Conservation (phyloP, 495 filamentous ascomycete species). For the Aspergillus sclerotioniger region DNA sequence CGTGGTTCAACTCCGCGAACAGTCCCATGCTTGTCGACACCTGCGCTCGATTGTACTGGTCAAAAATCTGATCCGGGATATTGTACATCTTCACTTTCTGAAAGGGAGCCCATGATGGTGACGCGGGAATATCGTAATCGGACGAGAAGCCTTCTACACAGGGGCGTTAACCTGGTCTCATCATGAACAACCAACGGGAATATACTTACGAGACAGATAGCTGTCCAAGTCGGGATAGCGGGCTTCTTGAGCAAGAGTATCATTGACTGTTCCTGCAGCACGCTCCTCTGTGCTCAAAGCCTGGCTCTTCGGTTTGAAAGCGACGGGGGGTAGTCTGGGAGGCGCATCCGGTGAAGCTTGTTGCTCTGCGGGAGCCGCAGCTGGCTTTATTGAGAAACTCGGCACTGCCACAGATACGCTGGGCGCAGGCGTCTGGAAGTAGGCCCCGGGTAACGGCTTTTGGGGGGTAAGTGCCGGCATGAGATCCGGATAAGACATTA, state of each 20-base stretch:
- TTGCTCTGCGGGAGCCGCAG: slow-evolving; percentile 24
- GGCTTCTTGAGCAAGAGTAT: slow-evolving; percentile 67
- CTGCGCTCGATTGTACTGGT: slow-evolving; percentile 81
- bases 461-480: slow-evolving; percentile 53
- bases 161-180: slow-evolving; percentile 12
- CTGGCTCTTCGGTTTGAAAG: slow-evolving; percentile 35
- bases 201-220: slow-evolving; percentile 78
- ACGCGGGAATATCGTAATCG: slow-evolving; percentile 76
- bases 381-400: slow-evolving; percentile 22
- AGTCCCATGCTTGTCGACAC: slow-evolving; percentile 86
- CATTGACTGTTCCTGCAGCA: slow-evolving; percentile 80
- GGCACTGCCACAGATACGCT: slow-evolving; percentile 29
- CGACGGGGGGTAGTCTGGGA: slow-evolving; percentile 37
- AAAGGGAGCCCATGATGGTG: slow-evolving; percentile 80
- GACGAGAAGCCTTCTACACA: slow-evolving; percentile 75
- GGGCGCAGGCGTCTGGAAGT: slow-evolving; percentile 66
- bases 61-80: slow-evolving; percentile 84
- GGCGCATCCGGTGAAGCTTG: slow-evolving; percentile 27
- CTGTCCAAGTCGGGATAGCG: slow-evolving; percentile 87
- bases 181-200: neutral
- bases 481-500: slow-evolving; percentile 60
- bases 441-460: slow-evolving; percentile 69
- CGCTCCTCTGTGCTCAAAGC: slow-evolving; percentile 67
- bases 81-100: slow-evolving; percentile 76
- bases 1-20: slow-evolving; percentile 89